Base-by-base conservation (phyloP, 1,284 basidiomycete genomes). In the Boletus semigastroideus region DNA sequence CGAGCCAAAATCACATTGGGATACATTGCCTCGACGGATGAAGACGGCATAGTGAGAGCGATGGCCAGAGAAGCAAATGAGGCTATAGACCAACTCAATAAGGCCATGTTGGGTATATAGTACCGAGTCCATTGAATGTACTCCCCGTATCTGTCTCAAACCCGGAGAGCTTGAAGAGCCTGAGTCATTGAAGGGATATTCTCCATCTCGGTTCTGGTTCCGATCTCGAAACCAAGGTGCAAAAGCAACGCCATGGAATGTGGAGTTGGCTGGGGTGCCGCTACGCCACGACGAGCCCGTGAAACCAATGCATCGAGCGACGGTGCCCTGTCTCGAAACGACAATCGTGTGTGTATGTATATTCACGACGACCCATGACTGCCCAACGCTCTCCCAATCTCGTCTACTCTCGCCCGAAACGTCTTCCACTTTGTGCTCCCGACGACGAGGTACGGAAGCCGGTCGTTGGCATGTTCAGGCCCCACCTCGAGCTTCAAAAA, bases 131-230 rank as follows among this genome's bases (percentile, higher is more conserved):
- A 38, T 28, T 42, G 28, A 13, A 30, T 92, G 78, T 92, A 58
- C 76, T 84, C 88, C 87, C 79, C 90, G 89, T 90, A 92, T 92
- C 90, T 92, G 89, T 92, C 89, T 82, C 83, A 86, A 75, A 75
- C 72, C 73, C 74, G 69, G 85, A 74, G 59, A 63, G 70, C 79
- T 89, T 64, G 56, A 70, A 69, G 74, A 73, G 78, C 72, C 80
- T 83, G 82, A 87, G 89, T 91, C 89, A 92, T 87, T 82, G 72
- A 60, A 75, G 87, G 78, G 86, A 85, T 53, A 62, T 49, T 27
- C 52, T 78, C 54, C 38, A 70, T 87, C 42, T 88, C 62, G 86
- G 84, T 87, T 78, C 77, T 42, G 51, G 54, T 17, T 44, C 57
- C 53, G 55, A 57, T 53, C 51, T 46, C 48, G 44, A 45, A 28